Evolutionary conservation across 768 basidiomycete species (phyloP).

Genomic region (Lentinula boryana): DNA sequence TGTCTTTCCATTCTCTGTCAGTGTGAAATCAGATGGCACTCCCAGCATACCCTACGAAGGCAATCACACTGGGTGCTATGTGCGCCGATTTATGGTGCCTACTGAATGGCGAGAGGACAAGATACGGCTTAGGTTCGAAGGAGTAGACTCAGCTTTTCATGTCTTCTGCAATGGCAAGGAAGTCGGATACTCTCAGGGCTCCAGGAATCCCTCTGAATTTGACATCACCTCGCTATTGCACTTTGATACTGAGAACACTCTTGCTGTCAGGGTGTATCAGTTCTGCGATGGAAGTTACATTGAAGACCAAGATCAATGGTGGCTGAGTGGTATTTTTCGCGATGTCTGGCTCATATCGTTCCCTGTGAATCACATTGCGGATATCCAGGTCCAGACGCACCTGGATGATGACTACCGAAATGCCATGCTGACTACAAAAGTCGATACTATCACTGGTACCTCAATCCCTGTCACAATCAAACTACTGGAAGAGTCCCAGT

Average conservation of each 20-base stretch:
- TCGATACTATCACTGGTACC: neutral
- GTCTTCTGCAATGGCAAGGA: constrained; percentile 7
- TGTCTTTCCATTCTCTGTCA: constrained; percentile 8
- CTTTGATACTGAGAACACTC: neutral
- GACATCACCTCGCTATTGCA: constrained; percentile 3
- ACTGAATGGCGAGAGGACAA: neutral
- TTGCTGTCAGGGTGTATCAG: constrained; percentile 8
- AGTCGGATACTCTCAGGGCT: constrained; percentile 7
- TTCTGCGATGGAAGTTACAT: constrained; percentile 7
- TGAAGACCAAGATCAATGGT: constrained; percentile 10
- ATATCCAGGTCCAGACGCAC: constrained; percentile 3
- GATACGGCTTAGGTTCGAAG: constrained; percentile 6
- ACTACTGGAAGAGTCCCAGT: constrained; percentile 3
- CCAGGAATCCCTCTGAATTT: constrained; percentile 9
- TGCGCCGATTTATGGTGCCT: constrained; percentile 1
- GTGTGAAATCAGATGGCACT: neutral
- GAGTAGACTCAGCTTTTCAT: constrained; percentile 10
- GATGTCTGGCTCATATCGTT: constrained; percentile 8
- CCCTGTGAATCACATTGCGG: constrained; percentile 3
- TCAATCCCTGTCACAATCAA: neutral
- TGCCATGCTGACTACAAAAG: neutral
- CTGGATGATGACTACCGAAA: constrained; percentile 1
- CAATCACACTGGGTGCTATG: constrained; percentile 6
- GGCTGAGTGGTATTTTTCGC: constrained; percentile 7
- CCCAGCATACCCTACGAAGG: constrained; percentile 3